These are phyloP conservation scores for Galeopsis tetrahit DNA, from an alignment of 257 asterid genomes.

Conservation along the genomic window DNA sequence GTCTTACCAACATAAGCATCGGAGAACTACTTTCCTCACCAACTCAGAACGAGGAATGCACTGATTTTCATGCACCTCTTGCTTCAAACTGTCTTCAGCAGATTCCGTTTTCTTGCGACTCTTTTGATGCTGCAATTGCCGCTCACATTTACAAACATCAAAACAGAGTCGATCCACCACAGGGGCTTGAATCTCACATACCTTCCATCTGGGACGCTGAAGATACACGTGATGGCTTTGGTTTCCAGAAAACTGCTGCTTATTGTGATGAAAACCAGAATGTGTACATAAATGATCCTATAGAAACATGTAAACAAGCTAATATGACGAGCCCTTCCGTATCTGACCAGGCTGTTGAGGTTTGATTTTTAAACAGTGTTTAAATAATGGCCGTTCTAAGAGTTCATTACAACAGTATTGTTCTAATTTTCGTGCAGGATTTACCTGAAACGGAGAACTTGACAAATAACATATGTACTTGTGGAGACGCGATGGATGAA, in stretches of 20 bases:
- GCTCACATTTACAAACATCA: constrained; percentile 88
- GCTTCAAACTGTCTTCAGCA: constrained; percentile 56
- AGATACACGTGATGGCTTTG: constrained; percentile 93
- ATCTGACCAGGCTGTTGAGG: constrained; percentile 54
- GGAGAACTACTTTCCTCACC: constrained; percentile 81
- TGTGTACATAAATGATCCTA: constrained; percentile 39
- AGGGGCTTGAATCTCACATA: constrained; percentile 45
- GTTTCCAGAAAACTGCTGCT: constrained; percentile 61
- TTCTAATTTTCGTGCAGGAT: constrained; percentile 48
- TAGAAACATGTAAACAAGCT: constrained; percentile 40
- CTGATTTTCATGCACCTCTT: constrained; percentile 43
- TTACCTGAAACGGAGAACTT: constrained; percentile 48
- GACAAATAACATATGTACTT: constrained; percentile 36
- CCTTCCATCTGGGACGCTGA: constrained; percentile 94
- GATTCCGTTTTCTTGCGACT: constrained; percentile 81
- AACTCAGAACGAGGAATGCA: constrained; percentile 46
- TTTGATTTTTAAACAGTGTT: constrained; percentile 34
- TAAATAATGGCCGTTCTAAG: not conserved
- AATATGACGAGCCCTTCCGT: constrained; percentile 44
- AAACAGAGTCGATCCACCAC: constrained; percentile 52
- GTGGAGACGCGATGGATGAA: constrained; percentile 47
- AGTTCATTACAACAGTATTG: constrained; percentile 24
- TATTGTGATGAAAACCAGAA: constrained; percentile 38
- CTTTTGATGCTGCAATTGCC: constrained; percentile 98
- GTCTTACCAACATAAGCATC: constrained; percentile 80